phyloP scores from a whole-genome alignment of 2,329 filamentous ascomycete genomes.

The Cordyceps cateniannulata region DNA sequence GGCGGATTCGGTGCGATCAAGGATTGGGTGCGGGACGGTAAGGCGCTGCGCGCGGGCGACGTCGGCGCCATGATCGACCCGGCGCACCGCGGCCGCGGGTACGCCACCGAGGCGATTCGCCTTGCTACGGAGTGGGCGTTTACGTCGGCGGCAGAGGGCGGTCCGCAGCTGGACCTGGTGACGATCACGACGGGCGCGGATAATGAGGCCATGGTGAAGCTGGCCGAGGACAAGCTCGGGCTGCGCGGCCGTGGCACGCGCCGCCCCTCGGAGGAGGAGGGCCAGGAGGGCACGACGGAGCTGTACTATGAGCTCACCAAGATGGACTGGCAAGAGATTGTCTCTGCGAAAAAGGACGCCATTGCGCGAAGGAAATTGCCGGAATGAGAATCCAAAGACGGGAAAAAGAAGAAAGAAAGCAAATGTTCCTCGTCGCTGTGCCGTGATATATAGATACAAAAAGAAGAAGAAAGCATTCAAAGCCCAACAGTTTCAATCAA shows the following conservation, averaged over 20 bases:
- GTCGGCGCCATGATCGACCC: constrained; percentile 23
- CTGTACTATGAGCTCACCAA: constrained; percentile 21
- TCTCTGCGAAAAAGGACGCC: not conserved
- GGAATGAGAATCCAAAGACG: not conserved
- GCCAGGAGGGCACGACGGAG: constrained; percentile 16
- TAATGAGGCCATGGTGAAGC: constrained; percentile 20
- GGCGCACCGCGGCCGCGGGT: constrained; percentile 19
- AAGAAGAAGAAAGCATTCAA: not conserved
- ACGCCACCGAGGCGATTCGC: constrained; percentile 21
- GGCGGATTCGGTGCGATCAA: constrained; percentile 25
- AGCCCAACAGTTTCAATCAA: not conserved
- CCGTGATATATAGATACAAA: not conserved
- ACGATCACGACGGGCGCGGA: constrained; percentile 20
- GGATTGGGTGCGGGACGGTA: constrained; percentile 16
- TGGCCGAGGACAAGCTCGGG: constrained; percentile 20
- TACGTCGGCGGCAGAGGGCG: constrained; percentile 16
- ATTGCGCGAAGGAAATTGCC: not conserved
- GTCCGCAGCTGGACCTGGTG: constrained; percentile 23
- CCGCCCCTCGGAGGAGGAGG: constrained; percentile 10
- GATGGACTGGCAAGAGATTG: constrained; percentile 15
- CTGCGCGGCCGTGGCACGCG: constrained; percentile 17
- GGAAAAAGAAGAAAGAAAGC: not conserved
- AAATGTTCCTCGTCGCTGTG: not conserved
- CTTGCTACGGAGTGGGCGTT: constrained; percentile 24
- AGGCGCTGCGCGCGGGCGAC: constrained; percentile 19